These are phyloP conservation scores for Hanseniaspora occidentalis DNA, from an alignment of 805 yeast species.

Conservation along the genomic window DNA sequence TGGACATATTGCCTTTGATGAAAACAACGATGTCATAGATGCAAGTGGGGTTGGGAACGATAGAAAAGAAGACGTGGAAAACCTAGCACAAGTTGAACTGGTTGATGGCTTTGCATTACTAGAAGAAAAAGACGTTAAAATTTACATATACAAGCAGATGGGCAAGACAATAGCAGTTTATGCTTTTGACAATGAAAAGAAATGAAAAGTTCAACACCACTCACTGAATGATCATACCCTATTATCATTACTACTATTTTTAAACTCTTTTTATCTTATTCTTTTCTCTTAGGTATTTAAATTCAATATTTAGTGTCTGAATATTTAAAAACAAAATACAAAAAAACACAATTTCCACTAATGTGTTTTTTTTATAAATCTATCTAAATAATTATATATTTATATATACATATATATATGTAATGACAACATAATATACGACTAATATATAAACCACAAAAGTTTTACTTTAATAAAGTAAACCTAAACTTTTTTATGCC, in stretches of 20 bases:
- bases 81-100: constrained; percentile 13
- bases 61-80: constrained; percentile 15
- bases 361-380: no score
- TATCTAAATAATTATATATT: no score
- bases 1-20: constrained; percentile 22
- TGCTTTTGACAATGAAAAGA: constrained; percentile 1
- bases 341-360: no score
- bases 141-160: constrained; percentile 17
- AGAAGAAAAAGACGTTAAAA: constrained; percentile 11
- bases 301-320: no score
- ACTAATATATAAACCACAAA: not conserved
- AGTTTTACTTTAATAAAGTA: not conserved
- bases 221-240: no score
- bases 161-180: constrained; percentile 20
- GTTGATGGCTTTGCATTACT: constrained; percentile 18
- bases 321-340: no score
- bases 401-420: no score
- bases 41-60: constrained; percentile 21
- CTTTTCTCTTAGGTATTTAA: no score
- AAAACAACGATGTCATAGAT: constrained; percentile 19
- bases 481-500: not conserved
- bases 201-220: not conserved
- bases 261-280: no score
- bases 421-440: no score
- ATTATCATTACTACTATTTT: no score